Conservation (phyloP, 2,329 filamentous ascomycete genomes). For the Drechslera avenae region DNA sequence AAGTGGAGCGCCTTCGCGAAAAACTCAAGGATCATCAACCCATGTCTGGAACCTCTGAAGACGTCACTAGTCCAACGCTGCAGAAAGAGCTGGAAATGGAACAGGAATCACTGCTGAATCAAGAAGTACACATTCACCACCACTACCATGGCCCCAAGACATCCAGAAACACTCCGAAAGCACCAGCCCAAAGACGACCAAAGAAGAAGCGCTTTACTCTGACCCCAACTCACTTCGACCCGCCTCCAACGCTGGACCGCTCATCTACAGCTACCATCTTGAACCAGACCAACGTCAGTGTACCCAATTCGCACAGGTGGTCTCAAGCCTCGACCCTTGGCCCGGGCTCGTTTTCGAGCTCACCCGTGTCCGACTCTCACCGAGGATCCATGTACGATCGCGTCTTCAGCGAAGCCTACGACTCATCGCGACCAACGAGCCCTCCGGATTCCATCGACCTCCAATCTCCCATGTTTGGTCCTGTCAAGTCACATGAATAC, state of each 20-base stretch:
- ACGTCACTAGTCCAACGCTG: slow-evolving; percentile 57
- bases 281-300: slow-evolving; percentile 65
- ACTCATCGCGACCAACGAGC: slow-evolving; percentile 77
- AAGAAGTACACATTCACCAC: slow-evolving; percentile 87
- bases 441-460: slow-evolving; percentile 70
- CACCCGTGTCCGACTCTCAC: slow-evolving; percentile 73
- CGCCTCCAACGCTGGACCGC: slow-evolving; percentile 49
- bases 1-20: slow-evolving; percentile 84
- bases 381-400: slow-evolving; percentile 81
- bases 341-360: slow-evolving; percentile 77
- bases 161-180: slow-evolving; percentile 54
- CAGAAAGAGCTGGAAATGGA: slow-evolving; percentile 69
- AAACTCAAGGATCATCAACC: slow-evolving; percentile 82
- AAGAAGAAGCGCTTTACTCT: slow-evolving; percentile 73
- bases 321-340: slow-evolving; percentile 68
- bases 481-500: slow-evolving; percentile 29
- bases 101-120: slow-evolving; percentile 35
- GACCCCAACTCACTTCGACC: slow-evolving; percentile 58
- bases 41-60: slow-evolving; percentile 45
- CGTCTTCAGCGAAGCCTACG: slow-evolving; percentile 62
- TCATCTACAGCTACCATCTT: slow-evolving; percentile 64
- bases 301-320: slow-evolving; percentile 64
- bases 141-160: slow-evolving; percentile 73
- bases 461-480: slow-evolving; percentile 65
- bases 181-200: slow-evolving; percentile 58